These are phyloP conservation scores for Chaetomium olivaceum DNA, from an alignment of 2,329 filamentous ascomycete genomes.

Conservation along the genomic window DNA sequence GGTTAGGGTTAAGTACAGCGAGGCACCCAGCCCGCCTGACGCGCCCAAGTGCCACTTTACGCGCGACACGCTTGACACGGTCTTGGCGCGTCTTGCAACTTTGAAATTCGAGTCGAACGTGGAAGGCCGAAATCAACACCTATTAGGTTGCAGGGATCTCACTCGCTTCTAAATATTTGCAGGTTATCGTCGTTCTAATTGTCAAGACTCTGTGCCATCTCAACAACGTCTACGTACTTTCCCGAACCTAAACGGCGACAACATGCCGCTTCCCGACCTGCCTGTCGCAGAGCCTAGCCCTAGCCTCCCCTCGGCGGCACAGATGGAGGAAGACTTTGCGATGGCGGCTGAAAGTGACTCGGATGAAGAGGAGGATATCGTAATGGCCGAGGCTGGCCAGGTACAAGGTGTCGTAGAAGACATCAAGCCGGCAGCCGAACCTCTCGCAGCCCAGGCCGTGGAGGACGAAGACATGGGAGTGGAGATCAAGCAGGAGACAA, in stretches of 20 bases:
- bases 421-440: background rate
- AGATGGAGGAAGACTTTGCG: conserved; percentile 20
- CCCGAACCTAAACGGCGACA: background rate
- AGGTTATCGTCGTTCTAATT: background rate
- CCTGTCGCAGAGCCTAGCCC: background rate
- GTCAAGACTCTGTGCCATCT: background rate
- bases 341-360: conserved; percentile 9
- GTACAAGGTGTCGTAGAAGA: background rate
- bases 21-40: background rate
- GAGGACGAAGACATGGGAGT: conserved; percentile 8
- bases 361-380: conserved; percentile 20
- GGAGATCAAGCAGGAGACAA: conserved; percentile 14
- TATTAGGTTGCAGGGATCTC: background rate
- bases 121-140: background rate
- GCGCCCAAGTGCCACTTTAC: conserved; percentile 16
- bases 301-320: background rate
- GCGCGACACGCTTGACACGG: conserved; percentile 10
- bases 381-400: conserved; percentile 27
- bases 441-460: background rate
- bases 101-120: conserved; percentile 2
- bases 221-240: background rate
- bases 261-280: conserved; percentile 10
- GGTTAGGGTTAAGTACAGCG: conserved; percentile 8
- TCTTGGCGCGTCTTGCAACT: conserved; percentile 11
- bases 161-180: background rate